Conservation (phyloP, 2,329 filamentous ascomycete species). For the Pseudophaeomoniella oleicola region DNA sequence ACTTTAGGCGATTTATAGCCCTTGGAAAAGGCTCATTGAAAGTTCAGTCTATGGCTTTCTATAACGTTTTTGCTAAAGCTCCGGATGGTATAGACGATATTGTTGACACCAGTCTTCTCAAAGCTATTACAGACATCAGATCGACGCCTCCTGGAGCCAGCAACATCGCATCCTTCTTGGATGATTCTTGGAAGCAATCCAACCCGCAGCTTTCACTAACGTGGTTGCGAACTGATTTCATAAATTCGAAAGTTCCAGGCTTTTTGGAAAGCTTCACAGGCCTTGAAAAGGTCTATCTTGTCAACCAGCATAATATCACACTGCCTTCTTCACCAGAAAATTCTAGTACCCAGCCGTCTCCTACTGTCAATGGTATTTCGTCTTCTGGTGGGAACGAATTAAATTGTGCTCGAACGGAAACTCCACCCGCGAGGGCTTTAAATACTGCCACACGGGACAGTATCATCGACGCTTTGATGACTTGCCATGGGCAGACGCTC, state of each 20-base stretch:
- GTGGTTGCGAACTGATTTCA: slow-evolving; percentile 32
- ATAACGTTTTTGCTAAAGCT: slow-evolving; percentile 40
- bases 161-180: background rate
- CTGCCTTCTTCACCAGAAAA: background rate
- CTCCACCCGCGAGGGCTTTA: slow-evolving; percentile 8
- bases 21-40: slow-evolving; percentile 29
- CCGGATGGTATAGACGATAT: slow-evolving; percentile 28
- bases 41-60: slow-evolving; percentile 36
- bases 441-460: slow-evolving; percentile 19
- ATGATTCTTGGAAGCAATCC: background rate
- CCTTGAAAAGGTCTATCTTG: slow-evolving; percentile 38
- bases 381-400: slow-evolving; percentile 3
- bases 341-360: background rate
- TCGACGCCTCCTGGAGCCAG: background rate
- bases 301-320: slow-evolving; percentile 18
- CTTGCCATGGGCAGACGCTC: slow-evolving; percentile 35
- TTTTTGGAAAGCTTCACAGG: slow-evolving; percentile 28
- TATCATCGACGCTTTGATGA: slow-evolving; percentile 37
- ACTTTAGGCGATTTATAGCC: slow-evolving; percentile 39
- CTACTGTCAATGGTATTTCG: background rate
- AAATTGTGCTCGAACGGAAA: slow-evolving; percentile 15
- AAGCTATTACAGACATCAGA: background rate
- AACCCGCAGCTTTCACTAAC: slow-evolving; percentile 24
- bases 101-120: background rate
- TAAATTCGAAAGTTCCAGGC: slow-evolving; percentile 28